Evolutionary conservation across 2,329 filamentous ascomycete genomes (phyloP).

Genomic region (Juglanconis juglandina): DNA sequence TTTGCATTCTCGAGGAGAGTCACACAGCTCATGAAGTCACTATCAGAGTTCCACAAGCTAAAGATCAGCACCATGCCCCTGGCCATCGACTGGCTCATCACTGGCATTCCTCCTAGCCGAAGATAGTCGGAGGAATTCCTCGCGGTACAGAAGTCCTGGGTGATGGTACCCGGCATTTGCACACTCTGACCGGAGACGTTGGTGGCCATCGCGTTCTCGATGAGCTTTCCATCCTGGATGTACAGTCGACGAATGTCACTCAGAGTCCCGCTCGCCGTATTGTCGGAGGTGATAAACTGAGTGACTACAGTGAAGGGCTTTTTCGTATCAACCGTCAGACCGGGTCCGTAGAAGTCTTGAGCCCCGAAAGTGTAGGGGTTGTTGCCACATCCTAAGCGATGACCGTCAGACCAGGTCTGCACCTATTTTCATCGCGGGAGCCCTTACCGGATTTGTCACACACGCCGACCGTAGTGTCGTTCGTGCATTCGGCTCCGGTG

Average conservation of each 20-base stretch:
- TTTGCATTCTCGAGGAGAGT: neutral
- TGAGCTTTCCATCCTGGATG: slow-evolving; percentile 43
- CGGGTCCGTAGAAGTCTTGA: slow-evolving; percentile 24
- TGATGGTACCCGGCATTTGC: slow-evolving; percentile 19
- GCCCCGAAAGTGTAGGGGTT: slow-evolving; percentile 32
- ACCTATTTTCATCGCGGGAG: neutral
- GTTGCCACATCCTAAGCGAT: slow-evolving; percentile 27
- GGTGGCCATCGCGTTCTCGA: slow-evolving; percentile 33
- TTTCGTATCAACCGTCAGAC: slow-evolving; percentile 25
- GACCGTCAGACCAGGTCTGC: neutral
- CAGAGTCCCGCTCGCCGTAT: slow-evolving; percentile 28
- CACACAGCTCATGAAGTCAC: neutral
- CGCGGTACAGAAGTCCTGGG: slow-evolving; percentile 21
- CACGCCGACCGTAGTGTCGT: slow-evolving; percentile 20
- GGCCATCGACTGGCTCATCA: neutral
- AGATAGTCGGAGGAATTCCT: slow-evolving; percentile 1
- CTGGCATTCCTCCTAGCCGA: neutral
- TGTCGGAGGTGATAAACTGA: slow-evolving; percentile 39
- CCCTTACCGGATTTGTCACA: slow-evolving; percentile 26
- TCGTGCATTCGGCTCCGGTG: slow-evolving; percentile 26
- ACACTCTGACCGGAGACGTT: slow-evolving; percentile 15
- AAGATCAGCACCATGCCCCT: slow-evolving; percentile 3
- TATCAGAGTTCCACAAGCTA: slow-evolving; percentile 1
- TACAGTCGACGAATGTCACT: slow-evolving; percentile 45
- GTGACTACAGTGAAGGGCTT: slow-evolving; percentile 40